These are phyloP conservation scores for Pseudohyphozyma bogoriensis DNA, from an alignment of 768 basidiomycete genomes.

Conservation along the genomic window DNA sequence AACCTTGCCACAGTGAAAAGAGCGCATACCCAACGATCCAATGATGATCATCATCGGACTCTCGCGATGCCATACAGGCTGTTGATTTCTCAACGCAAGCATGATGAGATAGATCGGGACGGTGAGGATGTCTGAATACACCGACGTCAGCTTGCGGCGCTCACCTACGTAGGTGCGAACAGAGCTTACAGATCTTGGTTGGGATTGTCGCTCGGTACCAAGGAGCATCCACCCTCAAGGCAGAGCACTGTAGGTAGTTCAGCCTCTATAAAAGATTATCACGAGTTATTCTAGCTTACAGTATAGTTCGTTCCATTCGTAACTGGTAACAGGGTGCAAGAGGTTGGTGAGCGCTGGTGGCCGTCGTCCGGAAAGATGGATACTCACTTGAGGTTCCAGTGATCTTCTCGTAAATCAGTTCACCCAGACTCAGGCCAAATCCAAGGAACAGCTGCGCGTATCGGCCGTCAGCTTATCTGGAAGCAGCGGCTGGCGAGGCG, in stretches of 20 bases:
- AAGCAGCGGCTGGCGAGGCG: no score
- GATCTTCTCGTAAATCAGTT: constrained; percentile 47
- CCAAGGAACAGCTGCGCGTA: constrained; percentile 47
- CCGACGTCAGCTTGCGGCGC: not conserved
- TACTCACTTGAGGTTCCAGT: constrained; percentile 40
- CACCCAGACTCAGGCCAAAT: constrained; percentile 72
- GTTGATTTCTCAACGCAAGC: constrained; percentile 52
- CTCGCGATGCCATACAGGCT: constrained; percentile 38
- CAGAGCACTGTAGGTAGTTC: constrained; percentile 40
- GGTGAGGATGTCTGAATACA: constrained; percentile 47
- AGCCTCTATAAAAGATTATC: no score
- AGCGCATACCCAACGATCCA: constrained; percentile 34
- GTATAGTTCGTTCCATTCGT: constrained; percentile 52
- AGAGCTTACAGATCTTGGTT: constrained; percentile 49
- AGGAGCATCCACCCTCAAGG: constrained; percentile 51
- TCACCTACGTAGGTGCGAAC: no score
- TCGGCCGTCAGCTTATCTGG: no score
- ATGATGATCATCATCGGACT: constrained; percentile 39
- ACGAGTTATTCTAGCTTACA: no score
- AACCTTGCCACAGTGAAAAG: not conserved
- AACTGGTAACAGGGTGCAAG: no score
- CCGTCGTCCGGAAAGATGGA: no score
- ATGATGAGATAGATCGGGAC: constrained; percentile 61
- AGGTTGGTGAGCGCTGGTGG: no score
- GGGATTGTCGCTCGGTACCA: constrained; percentile 69